Evolutionary conservation across 805 yeast genomes (phyloP).

Genomic region (Pichia paraexigua): DNA sequence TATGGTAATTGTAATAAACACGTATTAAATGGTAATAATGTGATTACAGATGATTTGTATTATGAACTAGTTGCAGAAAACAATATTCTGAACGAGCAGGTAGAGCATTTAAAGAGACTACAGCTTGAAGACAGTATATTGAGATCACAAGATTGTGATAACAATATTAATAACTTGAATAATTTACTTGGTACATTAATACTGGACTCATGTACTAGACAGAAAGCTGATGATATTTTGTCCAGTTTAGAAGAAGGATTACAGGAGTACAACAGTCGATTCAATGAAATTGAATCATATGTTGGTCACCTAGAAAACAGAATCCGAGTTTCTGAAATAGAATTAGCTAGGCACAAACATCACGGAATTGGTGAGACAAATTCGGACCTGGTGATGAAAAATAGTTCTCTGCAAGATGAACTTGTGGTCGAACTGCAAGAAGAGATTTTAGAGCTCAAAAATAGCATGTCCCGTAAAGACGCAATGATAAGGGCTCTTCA

Average conservation of each 20-base stretch:
- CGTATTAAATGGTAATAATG: slow-evolving; percentile 20
- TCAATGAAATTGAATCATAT: slow-evolving; percentile 9
- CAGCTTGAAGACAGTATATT: slow-evolving; percentile 28
- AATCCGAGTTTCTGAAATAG: slow-evolving; percentile 8
- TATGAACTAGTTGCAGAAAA: slow-evolving; percentile 50
- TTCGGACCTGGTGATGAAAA: not conserved
- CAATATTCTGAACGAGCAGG: slow-evolving; percentile 51
- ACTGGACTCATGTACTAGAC: not conserved
- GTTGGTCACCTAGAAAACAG: slow-evolving; percentile 11
- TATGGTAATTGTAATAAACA: not conserved
- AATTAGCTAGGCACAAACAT: slow-evolving; percentile 4
- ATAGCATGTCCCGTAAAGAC: slow-evolving; percentile 62
- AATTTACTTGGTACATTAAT: not conserved
- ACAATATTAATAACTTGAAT: not conserved
- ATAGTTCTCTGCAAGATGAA: not conserved
- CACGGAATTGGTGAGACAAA: not conserved
- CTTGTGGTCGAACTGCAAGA: slow-evolving; percentile 41
- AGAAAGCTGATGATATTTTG: not conserved
- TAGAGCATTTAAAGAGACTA: slow-evolving; percentile 61
- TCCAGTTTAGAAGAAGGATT: not conserved
- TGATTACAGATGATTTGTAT: slow-evolving; percentile 16
- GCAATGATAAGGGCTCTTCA: slow-evolving; percentile 62
- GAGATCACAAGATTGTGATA: slow-evolving; percentile 1
- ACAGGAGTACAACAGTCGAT: slow-evolving; percentile 3
- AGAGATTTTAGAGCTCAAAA: slow-evolving; percentile 58